Base-by-base conservation (phyloP, 2,329 filamentous ascomycete genomes). In the Fusarium floridanum region DNA sequence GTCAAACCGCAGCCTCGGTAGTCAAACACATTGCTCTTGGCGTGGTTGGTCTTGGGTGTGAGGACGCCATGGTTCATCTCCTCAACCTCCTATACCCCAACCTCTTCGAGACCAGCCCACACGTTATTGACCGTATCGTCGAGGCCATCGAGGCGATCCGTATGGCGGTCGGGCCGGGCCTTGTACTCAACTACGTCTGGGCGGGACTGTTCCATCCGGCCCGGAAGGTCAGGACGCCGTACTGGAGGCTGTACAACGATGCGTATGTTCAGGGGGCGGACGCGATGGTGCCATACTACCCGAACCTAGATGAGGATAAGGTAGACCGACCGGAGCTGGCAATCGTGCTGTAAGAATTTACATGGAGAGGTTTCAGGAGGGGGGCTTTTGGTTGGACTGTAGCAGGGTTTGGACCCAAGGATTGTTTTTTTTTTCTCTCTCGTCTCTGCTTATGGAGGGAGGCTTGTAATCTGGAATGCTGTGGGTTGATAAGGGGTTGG, bases 111-210 rank as follows among this genome's bases (percentile, higher is more conserved):
- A 99, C 97, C 6, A 97, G 93, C 78, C 97, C 97, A 1, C 97
- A 99, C 88, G 97, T 99, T 79, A 99, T 99, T 78, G 97, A 99
- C 84, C 92, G 97, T 53, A 97, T 99, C 77, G 93, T 99, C 74
- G 97, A 99, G 83, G 97, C 97, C 61, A 97, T 99, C 76, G 97
- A 98, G 83, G 97, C 95, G 43, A 94, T 99, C 72, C 91, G 97
- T 57, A 95, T 98, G 87, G 95, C 96, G 0, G 93, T 98, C 53
- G 97, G 97, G 1, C 94, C 95, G 0, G 97, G 97, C 4, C 86
- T 97, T 24, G 94, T 98, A 39, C 93, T 99, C 89, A 99, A 99
- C 85, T 99, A 99, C 83, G 93, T 98, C 70, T 98, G 95, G 95
- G 96, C 97, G 0, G 97, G 97, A 20, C 87, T 99, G 20, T 99